Percentiles rank a stretch among this genome's conserved stretches.
Conservation (phyloP, 805 yeast genomes). For the Huiozyma sinensis region DNA sequence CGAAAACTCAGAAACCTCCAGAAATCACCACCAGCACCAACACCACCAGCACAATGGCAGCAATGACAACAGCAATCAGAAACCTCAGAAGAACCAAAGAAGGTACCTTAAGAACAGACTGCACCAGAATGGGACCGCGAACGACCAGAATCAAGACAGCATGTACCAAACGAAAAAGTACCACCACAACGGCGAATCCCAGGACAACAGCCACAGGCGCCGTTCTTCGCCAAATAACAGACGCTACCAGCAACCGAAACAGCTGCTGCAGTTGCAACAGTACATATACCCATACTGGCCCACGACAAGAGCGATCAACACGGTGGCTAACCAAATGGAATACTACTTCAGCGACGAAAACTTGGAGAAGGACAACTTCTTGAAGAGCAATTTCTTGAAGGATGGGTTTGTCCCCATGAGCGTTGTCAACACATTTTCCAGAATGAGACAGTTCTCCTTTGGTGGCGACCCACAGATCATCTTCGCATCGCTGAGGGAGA, state of each 20-base stretch:
- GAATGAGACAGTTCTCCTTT: conserved; percentile 44
- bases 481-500: conserved; percentile 26
- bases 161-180: conserved; percentile 15
- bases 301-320: conserved; percentile 21
- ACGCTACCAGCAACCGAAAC: conserved; percentile 8
- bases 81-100: conserved; percentile 3
- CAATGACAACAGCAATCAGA: conserved; percentile 4
- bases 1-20: neutral
- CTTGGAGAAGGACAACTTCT: conserved; percentile 69
- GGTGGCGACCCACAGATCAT: conserved; percentile 26
- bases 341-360: conserved; percentile 88
- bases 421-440: conserved; percentile 19
- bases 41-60: neutral
- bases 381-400: conserved; percentile 57
- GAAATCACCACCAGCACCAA: neutral
- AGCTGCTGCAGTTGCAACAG: conserved; percentile 15
- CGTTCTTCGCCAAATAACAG: conserved; percentile 4
- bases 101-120: neutral
- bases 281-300: conserved; percentile 14
- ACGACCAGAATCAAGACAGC: conserved; percentile 3
- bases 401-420: conserved; percentile 26
- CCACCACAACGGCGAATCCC: conserved; percentile 10
- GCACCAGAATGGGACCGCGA: neutral
- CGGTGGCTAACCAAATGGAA: conserved; percentile 52
- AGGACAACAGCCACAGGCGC: conserved; percentile 5